Base-by-base conservation (phyloP, 2,329 filamentous ascomycete genomes). In the Fusarium haematococcum region DNA sequence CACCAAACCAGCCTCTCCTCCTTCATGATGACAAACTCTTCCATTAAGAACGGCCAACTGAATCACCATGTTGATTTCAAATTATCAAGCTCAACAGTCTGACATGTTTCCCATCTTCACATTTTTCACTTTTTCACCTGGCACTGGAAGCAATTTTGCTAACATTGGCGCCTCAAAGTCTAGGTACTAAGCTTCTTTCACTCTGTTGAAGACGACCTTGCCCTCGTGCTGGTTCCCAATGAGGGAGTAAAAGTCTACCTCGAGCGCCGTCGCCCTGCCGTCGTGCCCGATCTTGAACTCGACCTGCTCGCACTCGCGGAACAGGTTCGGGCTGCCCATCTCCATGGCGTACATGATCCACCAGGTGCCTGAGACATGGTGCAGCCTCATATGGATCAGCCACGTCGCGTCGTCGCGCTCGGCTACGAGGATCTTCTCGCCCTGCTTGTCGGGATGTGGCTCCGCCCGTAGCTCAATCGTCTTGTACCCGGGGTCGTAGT, bases 1-100 rank as follows among this genome's bases (percentile, higher is more conserved):
- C 62, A 32, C 32, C 37, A 48, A 52, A 52, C 25, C 41, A 27
- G 65, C 50, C 63, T 73, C 30, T 54, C 63, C 27, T 59, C 45
- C 62, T 68, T 59, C 54, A 84, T 90, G 89, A 91, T 91, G 89
- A 91, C 83, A 84, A 70, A 84, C 76, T 80, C 84, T 88, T 83
- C 80, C 85, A 84, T 89, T 90, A 90, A 90, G 89, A 91, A 91
- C 89, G 88, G 89, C 89, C 89, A 90, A 89, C 89, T 88, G 88
- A 91, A 90, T 83, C 78, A 79, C 80, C 76, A 86, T 91, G 89
- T 90, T 87, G 89, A 90, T 79, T 78, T 75, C 84, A 83, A 86
- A 83, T 83, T 84, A 88, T 90, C 89, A 91, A 90, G 88, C 88
- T 91, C 88, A 90, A 90, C 87, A 90, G 87, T 91, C 88, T 91